phyloP scores from a whole-genome alignment of 257 asterid genomes.

The Sherardia arvensis region DNA sequence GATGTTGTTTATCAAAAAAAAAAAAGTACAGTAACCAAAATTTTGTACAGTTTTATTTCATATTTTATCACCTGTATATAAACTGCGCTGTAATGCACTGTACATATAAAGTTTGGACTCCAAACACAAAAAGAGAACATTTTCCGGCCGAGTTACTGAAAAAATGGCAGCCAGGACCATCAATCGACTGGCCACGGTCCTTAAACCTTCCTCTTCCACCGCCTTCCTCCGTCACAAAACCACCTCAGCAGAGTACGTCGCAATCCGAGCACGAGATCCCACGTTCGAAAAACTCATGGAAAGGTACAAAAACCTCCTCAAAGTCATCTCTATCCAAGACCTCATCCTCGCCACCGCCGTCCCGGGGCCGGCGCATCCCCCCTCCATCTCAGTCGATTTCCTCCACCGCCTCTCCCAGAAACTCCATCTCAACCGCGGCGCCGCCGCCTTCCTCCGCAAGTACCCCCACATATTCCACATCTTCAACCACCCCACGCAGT shows the following conservation, averaged over 20 bases:
- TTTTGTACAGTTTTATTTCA: too few species aligned
- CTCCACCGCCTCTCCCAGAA: constrained; percentile 76
- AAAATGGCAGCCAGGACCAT: constrained; percentile 6
- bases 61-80: too few species aligned
- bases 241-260: constrained; percentile 56
- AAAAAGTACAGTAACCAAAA: too few species aligned
- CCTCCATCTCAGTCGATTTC: constrained; percentile 60
- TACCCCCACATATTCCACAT: constrained; percentile 79
- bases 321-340: constrained; percentile 65
- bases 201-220: constrained; percentile 8
- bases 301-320: constrained; percentile 60
- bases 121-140: neutral
- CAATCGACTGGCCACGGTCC: constrained; percentile 1
- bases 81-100: too few species aligned
- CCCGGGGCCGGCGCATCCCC: constrained; percentile 26
- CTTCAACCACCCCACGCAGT: constrained; percentile 46
- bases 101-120: too few species aligned
- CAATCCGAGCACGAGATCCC: constrained; percentile 72
- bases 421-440: constrained; percentile 79
- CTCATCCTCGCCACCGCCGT: constrained; percentile 46
- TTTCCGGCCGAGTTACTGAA: neutral
- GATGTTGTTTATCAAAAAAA: too few species aligned
- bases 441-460: constrained; percentile 64
- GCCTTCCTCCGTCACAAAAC: constrained; percentile 54
- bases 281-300: constrained; percentile 88